Conservation (phyloP, 805 yeast genomes). For the Ogataea haglerorum region DNA sequence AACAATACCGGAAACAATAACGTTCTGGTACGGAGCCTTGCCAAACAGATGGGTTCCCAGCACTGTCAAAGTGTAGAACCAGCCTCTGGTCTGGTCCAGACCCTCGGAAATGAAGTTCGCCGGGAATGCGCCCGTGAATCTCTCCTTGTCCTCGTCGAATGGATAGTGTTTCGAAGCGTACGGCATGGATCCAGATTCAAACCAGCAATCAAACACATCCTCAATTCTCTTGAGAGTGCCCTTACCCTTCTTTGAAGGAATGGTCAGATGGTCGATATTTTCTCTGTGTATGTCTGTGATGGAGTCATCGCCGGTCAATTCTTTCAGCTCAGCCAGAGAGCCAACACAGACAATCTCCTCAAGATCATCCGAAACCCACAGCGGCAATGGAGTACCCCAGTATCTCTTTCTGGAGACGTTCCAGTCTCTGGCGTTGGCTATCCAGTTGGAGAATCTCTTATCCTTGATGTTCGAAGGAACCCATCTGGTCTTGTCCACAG, state of each 20-base stretch:
- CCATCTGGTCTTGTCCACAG: constrained; percentile 88
- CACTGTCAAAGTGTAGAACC: constrained; percentile 97
- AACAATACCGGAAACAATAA: constrained; percentile 93
- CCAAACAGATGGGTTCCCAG: constrained; percentile 93
- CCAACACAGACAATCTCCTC: constrained; percentile 93
- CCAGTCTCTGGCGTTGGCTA: constrained; percentile 99
- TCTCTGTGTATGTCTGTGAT: constrained; percentile 95
- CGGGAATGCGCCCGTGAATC: constrained; percentile 76
- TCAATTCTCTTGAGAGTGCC: constrained; percentile 86
- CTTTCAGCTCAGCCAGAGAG: constrained; percentile 79
- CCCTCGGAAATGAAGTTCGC: constrained; percentile 99
- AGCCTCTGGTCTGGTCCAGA: constrained; percentile 98
- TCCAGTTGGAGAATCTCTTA: constrained; percentile 96
- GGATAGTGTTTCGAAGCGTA: constrained; percentile 97
- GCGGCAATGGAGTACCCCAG: constrained; percentile 99
- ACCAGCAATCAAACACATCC: constrained; percentile 99
- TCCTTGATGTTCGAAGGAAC: constrained; percentile 89
- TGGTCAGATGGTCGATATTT: constrained; percentile 82
- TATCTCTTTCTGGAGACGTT: constrained; percentile 96
- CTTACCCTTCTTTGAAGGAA: constrained; percentile 88
- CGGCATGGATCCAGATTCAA: constrained; percentile 99
- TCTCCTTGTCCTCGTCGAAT: constrained; percentile 75
- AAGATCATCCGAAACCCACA: constrained; percentile 94
- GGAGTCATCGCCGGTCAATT: constrained; percentile 75
- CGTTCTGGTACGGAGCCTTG: constrained; percentile 91